These are phyloP conservation scores for Pythium diclinum DNA, from an alignment of 352 stramenopile genomes.

Conservation along the genomic window DNA sequence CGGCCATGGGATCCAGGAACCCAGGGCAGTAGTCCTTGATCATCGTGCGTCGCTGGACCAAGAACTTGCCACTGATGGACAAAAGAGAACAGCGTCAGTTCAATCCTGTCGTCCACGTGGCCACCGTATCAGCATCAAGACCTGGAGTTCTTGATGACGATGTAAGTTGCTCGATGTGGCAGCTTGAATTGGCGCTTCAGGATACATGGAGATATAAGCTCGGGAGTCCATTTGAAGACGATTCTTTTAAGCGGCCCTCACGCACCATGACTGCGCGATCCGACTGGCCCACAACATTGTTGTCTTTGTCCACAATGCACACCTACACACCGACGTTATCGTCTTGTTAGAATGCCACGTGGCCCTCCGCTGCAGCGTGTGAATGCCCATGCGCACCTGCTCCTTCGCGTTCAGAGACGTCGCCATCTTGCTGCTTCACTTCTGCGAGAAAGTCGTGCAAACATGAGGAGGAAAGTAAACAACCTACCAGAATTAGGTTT, in stretches of 20 bases:
- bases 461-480: background rate
- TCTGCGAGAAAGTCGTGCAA: background rate
- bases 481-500: background rate
- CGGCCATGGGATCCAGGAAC: constrained; percentile 78
- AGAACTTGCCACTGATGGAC: constrained; percentile 60
- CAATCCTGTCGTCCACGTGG: too few species aligned
- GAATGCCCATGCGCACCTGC: constrained; percentile 31
- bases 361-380: background rate
- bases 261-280: constrained; percentile 78
- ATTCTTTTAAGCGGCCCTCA: too few species aligned
- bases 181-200: constrained; percentile 69
- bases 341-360: background rate
- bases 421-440: background rate
- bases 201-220: too few species aligned
- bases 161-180: constrained; percentile 83
- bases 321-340: constrained; percentile 34
- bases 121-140: too few species aligned
- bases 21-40: constrained; percentile 89
- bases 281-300: constrained; percentile 80
- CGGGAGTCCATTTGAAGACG: too few species aligned
- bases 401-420: constrained; percentile 54
- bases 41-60: constrained; percentile 82
- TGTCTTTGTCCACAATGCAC: constrained; percentile 79
- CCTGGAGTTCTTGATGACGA: constrained; percentile 81
- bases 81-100: background rate